Conservation (phyloP, 192 early-diverging fungal species). For the Piromyces finnis region DNA sequence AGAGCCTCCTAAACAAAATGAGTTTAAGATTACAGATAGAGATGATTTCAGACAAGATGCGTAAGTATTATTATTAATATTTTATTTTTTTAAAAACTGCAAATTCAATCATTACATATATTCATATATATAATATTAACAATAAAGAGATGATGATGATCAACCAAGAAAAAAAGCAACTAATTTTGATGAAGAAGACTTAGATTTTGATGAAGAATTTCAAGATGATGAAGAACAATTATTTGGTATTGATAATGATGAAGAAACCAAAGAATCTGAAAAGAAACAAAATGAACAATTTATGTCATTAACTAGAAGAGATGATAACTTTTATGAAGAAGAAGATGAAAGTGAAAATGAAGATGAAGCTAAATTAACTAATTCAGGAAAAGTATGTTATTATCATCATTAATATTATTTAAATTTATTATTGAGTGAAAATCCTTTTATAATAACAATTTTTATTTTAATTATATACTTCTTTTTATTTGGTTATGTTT, state of each 20-base stretch:
- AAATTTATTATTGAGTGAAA: no score
- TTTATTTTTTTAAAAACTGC: no score
- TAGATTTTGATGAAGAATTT: constrained; percentile 64
- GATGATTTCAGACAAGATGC: not conserved
- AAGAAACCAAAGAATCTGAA: constrained; percentile 4
- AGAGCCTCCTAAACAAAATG: not conserved
- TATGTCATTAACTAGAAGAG: not conserved
- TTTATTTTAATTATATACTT: not conserved
- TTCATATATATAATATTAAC: not conserved
- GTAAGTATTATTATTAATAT: no score
- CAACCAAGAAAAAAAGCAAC: constrained; percentile 11
- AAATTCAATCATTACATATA: no score
- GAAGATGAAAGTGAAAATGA: not conserved
- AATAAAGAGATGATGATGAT: constrained; percentile 23
- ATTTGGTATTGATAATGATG: constrained; percentile 21
- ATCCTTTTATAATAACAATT: no score
- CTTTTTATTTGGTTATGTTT: not conserved
- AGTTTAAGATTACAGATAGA: not conserved
- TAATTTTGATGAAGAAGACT: constrained; percentile 43
- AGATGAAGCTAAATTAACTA: not conserved
- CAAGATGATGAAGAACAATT: constrained; percentile 62
- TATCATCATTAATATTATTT: no score
- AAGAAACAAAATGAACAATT: not conserved
- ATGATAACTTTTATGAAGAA: not conserved
- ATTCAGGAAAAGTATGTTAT: not conserved